These are phyloP conservation scores for Fomitopsis serialis DNA, from an alignment of 768 basidiomycete genomes.

Conservation along the genomic window DNA sequence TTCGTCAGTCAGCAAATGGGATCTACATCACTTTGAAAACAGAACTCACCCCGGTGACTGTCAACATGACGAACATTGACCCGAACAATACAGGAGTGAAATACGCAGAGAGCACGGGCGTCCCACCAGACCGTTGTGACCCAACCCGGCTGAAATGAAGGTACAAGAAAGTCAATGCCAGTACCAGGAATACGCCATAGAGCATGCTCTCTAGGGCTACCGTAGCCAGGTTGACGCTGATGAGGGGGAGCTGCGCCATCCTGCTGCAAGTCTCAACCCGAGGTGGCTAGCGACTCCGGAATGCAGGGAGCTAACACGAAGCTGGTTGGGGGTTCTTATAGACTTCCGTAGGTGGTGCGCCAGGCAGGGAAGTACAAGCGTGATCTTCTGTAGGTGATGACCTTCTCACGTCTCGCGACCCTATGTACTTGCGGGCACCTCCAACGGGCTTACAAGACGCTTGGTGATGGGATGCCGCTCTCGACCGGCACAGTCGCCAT, in stretches of 20 bases:
- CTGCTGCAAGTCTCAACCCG: no score
- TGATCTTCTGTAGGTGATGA: no score
- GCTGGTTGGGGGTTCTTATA: no score
- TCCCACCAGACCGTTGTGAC: not conserved
- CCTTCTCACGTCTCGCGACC: no score
- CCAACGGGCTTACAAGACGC: no score
- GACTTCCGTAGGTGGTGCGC: no score
- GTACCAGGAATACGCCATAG: constrained; percentile 5
- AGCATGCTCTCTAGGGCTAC: constrained; percentile 3
- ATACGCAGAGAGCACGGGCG: not conserved
- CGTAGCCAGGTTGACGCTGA: not conserved
- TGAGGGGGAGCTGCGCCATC: not conserved
- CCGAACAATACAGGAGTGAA: not conserved
- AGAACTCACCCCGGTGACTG: not conserved
- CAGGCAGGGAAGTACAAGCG: no score
- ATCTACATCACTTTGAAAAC: not conserved
- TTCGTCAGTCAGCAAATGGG: not conserved
- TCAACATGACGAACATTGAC: not conserved
- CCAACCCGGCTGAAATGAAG: not conserved
- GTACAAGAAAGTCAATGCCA: not conserved
- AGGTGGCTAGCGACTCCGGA: no score
- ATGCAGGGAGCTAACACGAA: no score
- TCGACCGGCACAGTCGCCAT: no score
- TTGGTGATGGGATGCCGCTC: no score
- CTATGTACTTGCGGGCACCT: no score